Percentiles rank a stretch among this genome's conserved stretches.
Conservation (phyloP, 1,284 basidiomycete species). For the Cronartium ribicola region DNA sequence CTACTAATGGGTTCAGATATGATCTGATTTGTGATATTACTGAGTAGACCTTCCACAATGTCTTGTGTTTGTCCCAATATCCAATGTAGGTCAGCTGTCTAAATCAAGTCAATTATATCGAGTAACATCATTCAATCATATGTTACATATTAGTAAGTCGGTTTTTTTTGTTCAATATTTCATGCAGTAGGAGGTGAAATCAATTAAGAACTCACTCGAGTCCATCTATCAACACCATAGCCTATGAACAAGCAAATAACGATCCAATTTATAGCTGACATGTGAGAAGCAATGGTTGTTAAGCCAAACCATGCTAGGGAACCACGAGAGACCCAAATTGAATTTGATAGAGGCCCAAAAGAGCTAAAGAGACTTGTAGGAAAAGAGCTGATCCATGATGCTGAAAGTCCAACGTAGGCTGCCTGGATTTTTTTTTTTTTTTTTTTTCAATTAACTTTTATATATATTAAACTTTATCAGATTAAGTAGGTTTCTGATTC, state of each 20-base stretch:
- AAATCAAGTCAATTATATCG: no score
- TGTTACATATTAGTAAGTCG: no score
- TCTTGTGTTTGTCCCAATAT: slow-evolving; percentile 35
- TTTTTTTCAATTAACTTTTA: neutral
- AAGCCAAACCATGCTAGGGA: slow-evolving; percentile 29
- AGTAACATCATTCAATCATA: no score
- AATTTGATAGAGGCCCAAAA: slow-evolving; percentile 8
- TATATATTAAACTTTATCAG: neutral
- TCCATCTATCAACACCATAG: slow-evolving; percentile 18
- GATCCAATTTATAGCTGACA: slow-evolving; percentile 30
- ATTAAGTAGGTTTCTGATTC: no score
- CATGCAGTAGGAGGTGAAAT: no score
- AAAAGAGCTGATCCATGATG: slow-evolving; percentile 36
- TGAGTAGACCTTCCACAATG: slow-evolving; percentile 17
- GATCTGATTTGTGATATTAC: slow-evolving; percentile 23
- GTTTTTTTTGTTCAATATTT: no score
- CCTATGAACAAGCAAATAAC: slow-evolving; percentile 15
- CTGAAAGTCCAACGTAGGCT: slow-evolving; percentile 23
- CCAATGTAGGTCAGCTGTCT: slow-evolving; percentile 23
- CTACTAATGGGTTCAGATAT: slow-evolving; percentile 13
- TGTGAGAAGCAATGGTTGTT: slow-evolving; percentile 11
- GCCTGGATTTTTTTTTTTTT: neutral
- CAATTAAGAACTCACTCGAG: slow-evolving; percentile 24
- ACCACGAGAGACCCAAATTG: slow-evolving; percentile 26
- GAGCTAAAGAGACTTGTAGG: slow-evolving; percentile 32